A percentile compares a stretch with the other conserved stretches of the same genome.
phyloP scores from a whole-genome alignment of 2,329 filamentous ascomycete genomes.

The Penicillium verrucosum region DNA sequence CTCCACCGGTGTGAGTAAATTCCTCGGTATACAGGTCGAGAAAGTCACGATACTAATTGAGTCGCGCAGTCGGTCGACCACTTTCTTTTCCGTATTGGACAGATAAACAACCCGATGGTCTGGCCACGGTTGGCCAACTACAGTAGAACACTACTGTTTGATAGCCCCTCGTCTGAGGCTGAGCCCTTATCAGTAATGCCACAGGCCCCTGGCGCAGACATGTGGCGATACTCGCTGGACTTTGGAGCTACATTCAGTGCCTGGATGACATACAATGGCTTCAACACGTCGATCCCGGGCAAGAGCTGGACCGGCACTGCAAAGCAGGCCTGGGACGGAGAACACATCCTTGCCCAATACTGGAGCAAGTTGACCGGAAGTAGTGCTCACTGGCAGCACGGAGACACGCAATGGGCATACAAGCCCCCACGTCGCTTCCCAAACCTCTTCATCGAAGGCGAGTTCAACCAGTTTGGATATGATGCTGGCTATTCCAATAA shows the following conservation, averaged over 20 bases:
- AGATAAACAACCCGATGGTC: constrained; percentile 57
- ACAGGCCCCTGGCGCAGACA: constrained; percentile 60
- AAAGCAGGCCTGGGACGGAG: constrained; percentile 58
- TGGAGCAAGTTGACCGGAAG: constrained; percentile 59
- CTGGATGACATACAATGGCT: constrained; percentile 55
- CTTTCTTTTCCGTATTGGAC: constrained; percentile 60
- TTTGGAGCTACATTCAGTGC: constrained; percentile 59
- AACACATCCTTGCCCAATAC: constrained; percentile 63
- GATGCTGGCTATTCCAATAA: constrained; percentile 57
- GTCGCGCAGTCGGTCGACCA: constrained; percentile 51
- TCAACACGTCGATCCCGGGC: constrained; percentile 47
- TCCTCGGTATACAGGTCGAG: background rate
- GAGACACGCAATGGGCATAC: constrained; percentile 46
- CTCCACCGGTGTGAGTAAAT: constrained; percentile 40
- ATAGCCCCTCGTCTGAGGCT: constrained; percentile 33
- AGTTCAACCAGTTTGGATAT: constrained; percentile 63
- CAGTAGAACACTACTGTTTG: constrained; percentile 51
- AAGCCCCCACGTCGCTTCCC: constrained; percentile 53
- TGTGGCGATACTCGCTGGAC: constrained; percentile 61
- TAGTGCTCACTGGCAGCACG: constrained; percentile 59
- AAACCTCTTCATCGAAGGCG: constrained; percentile 60
- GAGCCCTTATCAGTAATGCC: constrained; percentile 49
- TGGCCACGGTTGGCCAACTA: constrained; percentile 57
- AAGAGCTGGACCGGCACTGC: constrained; percentile 58
- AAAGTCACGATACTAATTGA: constrained; percentile 2